Percentiles rank a stretch among this genome's conserved stretches.
Conservation (phyloP, 352 stramenopile species). For the Phytophthora pluvialis region DNA sequence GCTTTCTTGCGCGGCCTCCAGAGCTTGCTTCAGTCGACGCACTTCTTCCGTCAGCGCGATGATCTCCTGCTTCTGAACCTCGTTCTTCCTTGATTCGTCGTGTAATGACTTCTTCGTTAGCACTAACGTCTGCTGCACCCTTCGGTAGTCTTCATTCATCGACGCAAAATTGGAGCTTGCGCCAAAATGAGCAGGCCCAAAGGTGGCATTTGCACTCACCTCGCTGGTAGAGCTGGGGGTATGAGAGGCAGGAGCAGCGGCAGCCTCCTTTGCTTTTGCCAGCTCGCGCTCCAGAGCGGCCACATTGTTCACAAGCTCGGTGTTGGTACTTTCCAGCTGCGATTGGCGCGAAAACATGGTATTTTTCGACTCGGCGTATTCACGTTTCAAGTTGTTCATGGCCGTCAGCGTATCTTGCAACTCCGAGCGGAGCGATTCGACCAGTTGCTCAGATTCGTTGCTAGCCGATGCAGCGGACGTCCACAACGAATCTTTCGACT, state of each 20-base stretch:
- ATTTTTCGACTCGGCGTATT: conserved; percentile 67
- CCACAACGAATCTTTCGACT: conserved; percentile 77
- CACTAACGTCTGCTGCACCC: conserved; percentile 68
- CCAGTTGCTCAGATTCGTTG: conserved; percentile 72
- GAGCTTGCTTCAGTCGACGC: conserved; percentile 50
- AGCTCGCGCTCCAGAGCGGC: conserved; percentile 70
- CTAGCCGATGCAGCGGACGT: conserved; percentile 67
- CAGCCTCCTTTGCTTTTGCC: conserved; percentile 46
- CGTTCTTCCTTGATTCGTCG: conserved; percentile 69
- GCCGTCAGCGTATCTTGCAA: conserved; percentile 68
- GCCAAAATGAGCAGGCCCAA: conserved; percentile 15
- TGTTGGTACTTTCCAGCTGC: conserved; percentile 79
- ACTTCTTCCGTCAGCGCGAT: conserved; percentile 60
- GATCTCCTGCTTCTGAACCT: conserved; percentile 76
- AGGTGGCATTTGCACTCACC: not conserved
- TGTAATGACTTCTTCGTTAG: conserved; percentile 80
- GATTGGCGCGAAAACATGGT: conserved; percentile 79
- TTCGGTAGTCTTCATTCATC: conserved; percentile 63
- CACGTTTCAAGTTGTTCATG: conserved; percentile 67
- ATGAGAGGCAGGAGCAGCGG: conserved; percentile 10
- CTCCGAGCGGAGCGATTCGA: conserved; percentile 64
- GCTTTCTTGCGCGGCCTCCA: conserved; percentile 44
- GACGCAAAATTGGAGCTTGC: conserved; percentile 31
- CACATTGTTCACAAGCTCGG: conserved; percentile 70
- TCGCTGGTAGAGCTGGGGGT: not conserved